Percentiles rank a stretch among this genome's conserved stretches.
phyloP scores from a whole-genome alignment of 129 eudicot species.

The Erigeron canadensis region DNA sequence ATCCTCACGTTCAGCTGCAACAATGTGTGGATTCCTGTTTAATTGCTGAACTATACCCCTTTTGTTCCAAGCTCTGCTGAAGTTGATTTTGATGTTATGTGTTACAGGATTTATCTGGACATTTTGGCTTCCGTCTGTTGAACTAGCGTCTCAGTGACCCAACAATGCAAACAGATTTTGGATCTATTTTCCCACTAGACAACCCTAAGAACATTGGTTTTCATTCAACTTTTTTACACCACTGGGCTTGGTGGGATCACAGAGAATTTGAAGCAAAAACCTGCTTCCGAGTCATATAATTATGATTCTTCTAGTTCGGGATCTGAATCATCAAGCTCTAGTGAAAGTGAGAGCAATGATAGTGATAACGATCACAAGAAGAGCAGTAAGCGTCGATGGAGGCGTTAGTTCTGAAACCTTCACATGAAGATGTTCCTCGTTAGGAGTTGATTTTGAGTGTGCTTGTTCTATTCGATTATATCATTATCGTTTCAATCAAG shows the following conservation, averaged over 20 bases:
- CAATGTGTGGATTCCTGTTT: not conserved
- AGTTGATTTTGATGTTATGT: slow-evolving; percentile 2
- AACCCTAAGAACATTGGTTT: slow-evolving; percentile 88
- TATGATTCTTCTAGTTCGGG: slow-evolving; percentile 47
- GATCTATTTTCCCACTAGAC: slow-evolving; percentile 83
- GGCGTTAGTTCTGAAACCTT: slow-evolving; percentile 23
- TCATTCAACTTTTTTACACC: slow-evolving; percentile 87
- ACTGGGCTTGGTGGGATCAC: slow-evolving; percentile 97
- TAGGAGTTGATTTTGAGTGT: not conserved
- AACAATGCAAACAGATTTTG: slow-evolving; percentile 73
- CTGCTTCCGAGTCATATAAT: slow-evolving; percentile 58
- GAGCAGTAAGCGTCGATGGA: slow-evolving; percentile 43
- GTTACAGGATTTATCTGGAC: slow-evolving; percentile 87
- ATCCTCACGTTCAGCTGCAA: not conserved
- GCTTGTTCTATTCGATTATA: too few species aligned
- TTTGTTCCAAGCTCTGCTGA: not conserved
- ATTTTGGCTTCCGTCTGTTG: slow-evolving; percentile 81
- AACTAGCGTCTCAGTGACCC: slow-evolving; percentile 91
- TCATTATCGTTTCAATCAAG: slow-evolving; percentile 8
- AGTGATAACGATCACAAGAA: slow-evolving; percentile 47
- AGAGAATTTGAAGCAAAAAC: slow-evolving; percentile 81
- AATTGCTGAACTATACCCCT: not conserved
- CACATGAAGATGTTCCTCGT: not conserved
- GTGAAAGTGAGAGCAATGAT: slow-evolving; percentile 49
- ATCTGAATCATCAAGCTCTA: slow-evolving; percentile 59